Evolutionary conservation across 164 flowering plant species (phyloP).

Genomic region (Cinnamomum chago): DNA sequence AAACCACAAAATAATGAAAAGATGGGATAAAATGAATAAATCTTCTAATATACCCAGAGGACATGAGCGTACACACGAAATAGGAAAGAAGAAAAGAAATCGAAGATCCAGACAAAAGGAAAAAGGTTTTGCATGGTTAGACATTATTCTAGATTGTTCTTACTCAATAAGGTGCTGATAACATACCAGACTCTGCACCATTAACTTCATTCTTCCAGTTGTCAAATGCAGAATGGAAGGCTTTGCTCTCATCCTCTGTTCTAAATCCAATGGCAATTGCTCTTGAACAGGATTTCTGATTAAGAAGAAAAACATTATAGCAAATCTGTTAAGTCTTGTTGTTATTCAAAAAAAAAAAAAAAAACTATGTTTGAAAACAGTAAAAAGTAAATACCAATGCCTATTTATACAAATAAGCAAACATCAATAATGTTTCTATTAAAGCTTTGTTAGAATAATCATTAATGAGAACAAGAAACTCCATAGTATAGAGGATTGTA

Average conservation of each 20-base stretch:
- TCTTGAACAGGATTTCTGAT: constrained; percentile 62
- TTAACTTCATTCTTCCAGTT: constrained; percentile 57
- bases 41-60: too few species aligned
- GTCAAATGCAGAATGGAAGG: constrained; percentile 73
- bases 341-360: not conserved
- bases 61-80: too few species aligned
- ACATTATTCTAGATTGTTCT: not conserved
- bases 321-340: not conserved
- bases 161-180: not conserved
- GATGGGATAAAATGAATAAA: too few species aligned
- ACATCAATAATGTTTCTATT: not conserved
- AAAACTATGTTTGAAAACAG: not conserved
- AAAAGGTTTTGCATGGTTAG: too few species aligned
- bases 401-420: not conserved
- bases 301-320: constrained; percentile 14
- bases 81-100: too few species aligned
- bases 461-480: too few species aligned
- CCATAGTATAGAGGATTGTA: too few species aligned
- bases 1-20: too few species aligned
- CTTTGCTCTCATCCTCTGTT: constrained; percentile 65
- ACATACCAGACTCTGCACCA: constrained; percentile 40
- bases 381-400: not conserved
- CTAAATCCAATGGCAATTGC: constrained; percentile 66
- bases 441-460: not conserved
- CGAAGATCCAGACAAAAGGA: too few species aligned